Conservation (phyloP, 2,329 filamentous ascomycete species). For the Aspergillus sergii region DNA sequence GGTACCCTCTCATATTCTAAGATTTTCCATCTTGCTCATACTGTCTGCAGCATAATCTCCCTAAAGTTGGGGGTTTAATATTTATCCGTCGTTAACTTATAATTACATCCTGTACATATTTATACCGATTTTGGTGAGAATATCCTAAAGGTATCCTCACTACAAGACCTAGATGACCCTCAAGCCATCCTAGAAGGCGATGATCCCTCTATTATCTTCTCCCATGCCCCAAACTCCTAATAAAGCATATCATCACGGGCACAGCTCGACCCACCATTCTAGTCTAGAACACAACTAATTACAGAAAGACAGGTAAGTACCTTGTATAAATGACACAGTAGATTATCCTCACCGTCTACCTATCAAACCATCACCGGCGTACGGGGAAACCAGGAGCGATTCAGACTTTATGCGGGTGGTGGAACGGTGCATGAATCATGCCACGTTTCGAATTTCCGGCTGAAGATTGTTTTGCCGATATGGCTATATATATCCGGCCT, state of each 20-base stretch:
- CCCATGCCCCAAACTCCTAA: not conserved
- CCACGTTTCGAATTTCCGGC: not conserved
- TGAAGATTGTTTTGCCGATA: not conserved
- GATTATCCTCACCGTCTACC: not conserved
- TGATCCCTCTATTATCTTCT: not conserved
- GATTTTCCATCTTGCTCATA: rapidly evolving
- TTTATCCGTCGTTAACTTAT: too few relatives aligned
- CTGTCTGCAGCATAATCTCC: not conserved
- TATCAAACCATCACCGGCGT: not conserved
- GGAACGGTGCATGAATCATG: not conserved
- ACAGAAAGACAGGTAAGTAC: too few relatives aligned
- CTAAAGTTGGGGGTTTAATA: too few relatives aligned
- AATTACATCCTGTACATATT: not conserved
- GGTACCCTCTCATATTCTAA: not conserved
- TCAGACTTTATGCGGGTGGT: too few relatives aligned
- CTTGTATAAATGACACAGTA: too few relatives aligned
- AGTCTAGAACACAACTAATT: not conserved
- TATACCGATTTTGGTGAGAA: not conserved
- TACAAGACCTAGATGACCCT: not conserved
- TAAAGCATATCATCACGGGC: not conserved
- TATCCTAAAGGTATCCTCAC: not conserved
- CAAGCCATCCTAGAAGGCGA: not conserved
- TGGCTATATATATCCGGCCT: not conserved
- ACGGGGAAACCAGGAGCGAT: not conserved
- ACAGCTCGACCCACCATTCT: not conserved